phyloP scores from a whole-genome alignment of 805 yeast genomes.

The Ogataea wickerhamii region DNA sequence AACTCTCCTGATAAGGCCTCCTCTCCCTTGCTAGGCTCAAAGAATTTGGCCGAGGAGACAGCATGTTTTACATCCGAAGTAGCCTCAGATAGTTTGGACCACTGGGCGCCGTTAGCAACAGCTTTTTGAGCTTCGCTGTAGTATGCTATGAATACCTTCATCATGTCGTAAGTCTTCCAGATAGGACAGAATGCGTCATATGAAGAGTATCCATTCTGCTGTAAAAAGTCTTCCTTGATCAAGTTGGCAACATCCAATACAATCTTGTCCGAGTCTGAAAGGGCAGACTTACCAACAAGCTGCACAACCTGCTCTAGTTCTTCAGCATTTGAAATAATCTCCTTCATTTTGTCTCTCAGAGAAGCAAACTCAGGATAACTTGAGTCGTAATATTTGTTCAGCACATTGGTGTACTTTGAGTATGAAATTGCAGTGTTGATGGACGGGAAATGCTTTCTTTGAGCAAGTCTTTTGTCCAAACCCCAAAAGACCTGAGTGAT shows the following conservation, averaged over 20 bases:
- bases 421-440: constrained; percentile 94
- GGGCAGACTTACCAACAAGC: constrained; percentile 96
- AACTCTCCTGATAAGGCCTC: constrained; percentile 72
- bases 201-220: constrained; percentile 97
- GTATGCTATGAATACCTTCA: constrained; percentile 89
- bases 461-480: constrained; percentile 96
- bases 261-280: constrained; percentile 95
- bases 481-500: constrained; percentile 99
- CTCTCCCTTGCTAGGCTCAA: constrained; percentile 92
- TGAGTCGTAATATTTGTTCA: constrained; percentile 78
- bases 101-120: constrained; percentile 84
- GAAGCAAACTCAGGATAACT: constrained; percentile 89
- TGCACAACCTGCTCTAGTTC: constrained; percentile 99
- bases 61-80: constrained; percentile 90
- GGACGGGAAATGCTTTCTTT: constrained; percentile 99
- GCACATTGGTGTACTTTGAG: constrained; percentile 89
- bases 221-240: constrained; percentile 96
- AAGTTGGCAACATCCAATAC: constrained; percentile 88
- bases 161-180: constrained; percentile 98
- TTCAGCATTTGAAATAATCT: constrained; percentile 94
- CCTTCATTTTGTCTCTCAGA: constrained; percentile 88
- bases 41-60: constrained; percentile 92
- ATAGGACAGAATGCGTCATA: constrained; percentile 99
- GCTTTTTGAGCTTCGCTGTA: constrained; percentile 98
- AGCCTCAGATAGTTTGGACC: constrained; percentile 88